Base-by-base conservation (phyloP, 2,329 filamentous ascomycete species). In the Stachybotrys elegans region DNA sequence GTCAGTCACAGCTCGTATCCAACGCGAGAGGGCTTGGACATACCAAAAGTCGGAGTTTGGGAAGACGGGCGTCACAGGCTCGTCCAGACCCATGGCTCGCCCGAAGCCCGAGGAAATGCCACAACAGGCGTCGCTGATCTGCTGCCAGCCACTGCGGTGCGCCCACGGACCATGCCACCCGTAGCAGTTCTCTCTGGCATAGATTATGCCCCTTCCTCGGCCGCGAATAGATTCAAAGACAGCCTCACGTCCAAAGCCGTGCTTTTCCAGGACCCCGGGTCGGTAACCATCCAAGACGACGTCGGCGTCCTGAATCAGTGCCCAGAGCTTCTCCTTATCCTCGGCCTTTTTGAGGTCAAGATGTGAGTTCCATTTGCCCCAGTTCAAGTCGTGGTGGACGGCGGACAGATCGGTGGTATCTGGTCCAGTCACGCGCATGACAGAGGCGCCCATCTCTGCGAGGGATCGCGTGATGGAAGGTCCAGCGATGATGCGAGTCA, bases 181-280 rank as follows among this genome's bases (percentile, higher is more conserved):
- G 47, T 76, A 79, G 53, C 72, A 77, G 49, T 78, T 76, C 57
- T 76, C 74, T 4, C 68, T 58, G 4, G 71, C 67, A 36, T 73
- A 67, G 16, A 78, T 62, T 19, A 49, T 43, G 2, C 46, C 43
- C 13, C 37, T 25, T 11, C 37, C 19, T 7, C 44, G 37, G 2
- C 11, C 19, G 13, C 29, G 32, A 2, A 22, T 20, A 4, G 43
- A 16, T 6, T 23, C 34, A 20, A 43, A 5, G 5, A 76, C 60
- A 60, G 61, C 67, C 4, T 67, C 55, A 0, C 59, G 55, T 0
- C 65, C 63, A 46, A 75, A 73, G 0, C 72, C 74, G 21, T 67
- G 66, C 43, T 69, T 69, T 14, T 73, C 68, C 42, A 78, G 57
- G 2, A 68, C 69, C 0, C 66, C 66, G 0, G 72, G 73, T 4